phyloP scores from a whole-genome alignment of 768 basidiomycete genomes.

The Pholiota molesta region DNA sequence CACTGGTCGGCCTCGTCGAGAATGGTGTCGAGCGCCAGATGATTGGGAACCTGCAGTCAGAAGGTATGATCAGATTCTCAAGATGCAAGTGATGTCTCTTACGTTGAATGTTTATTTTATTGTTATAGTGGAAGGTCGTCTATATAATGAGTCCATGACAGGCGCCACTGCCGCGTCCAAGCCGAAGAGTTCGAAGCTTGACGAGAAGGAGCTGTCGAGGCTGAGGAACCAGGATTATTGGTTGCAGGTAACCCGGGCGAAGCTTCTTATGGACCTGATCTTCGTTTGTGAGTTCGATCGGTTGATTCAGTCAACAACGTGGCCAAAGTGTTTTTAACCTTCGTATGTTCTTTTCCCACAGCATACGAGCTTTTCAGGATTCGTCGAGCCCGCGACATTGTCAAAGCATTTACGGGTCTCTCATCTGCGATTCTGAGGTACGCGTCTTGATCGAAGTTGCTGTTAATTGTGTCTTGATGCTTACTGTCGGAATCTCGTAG shows the following conservation, averaged over 20 bases:
- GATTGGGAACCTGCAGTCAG: slow-evolving; percentile 60
- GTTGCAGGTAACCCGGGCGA: slow-evolving; percentile 69
- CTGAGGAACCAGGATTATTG: slow-evolving; percentile 76
- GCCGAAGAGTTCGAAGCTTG: slow-evolving; percentile 56
- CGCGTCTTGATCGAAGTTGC: slow-evolving; percentile 10
- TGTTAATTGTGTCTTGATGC: slow-evolving; percentile 7
- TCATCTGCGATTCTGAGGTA: slow-evolving; percentile 77
- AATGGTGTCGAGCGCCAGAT: slow-evolving; percentile 80
- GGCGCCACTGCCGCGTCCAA: slow-evolving; percentile 68
- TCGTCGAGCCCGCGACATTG: slow-evolving; percentile 57
- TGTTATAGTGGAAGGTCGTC: slow-evolving; percentile 66
- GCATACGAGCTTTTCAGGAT: slow-evolving; percentile 82
- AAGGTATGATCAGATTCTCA: slow-evolving; percentile 45
- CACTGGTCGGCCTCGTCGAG: slow-evolving; percentile 80
- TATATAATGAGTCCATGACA: slow-evolving; percentile 74
- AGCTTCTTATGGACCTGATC: slow-evolving; percentile 82
- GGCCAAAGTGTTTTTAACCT: slow-evolving; percentile 11
- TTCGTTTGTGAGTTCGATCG: slow-evolving; percentile 72
- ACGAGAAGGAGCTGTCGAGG: slow-evolving; percentile 70
- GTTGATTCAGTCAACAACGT: slow-evolving; percentile 6
- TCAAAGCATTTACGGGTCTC: slow-evolving; percentile 71
- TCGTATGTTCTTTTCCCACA: slow-evolving; percentile 28
- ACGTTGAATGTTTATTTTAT: slow-evolving; percentile 6
- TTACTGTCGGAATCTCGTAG: not conserved
- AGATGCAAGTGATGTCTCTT: slow-evolving; percentile 2